Conservation (phyloP, 352 stramenopile species). For the Phytophthora cactorum region DNA sequence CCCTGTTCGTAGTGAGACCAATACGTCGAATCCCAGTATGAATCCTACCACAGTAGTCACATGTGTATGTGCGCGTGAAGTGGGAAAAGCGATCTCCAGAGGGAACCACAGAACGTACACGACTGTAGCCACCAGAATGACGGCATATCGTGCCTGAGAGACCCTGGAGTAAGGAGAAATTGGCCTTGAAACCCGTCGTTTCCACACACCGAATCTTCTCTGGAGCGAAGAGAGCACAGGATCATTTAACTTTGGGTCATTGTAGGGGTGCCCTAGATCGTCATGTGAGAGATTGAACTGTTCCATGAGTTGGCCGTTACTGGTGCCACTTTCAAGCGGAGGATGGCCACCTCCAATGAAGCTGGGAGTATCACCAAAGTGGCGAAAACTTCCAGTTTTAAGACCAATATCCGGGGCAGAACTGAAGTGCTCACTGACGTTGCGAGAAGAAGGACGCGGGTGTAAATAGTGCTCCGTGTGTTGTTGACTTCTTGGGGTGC, state of each 20-base stretch:
- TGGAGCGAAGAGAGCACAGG: background rate
- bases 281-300: constrained; percentile 16
- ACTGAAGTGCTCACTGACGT: constrained; percentile 17
- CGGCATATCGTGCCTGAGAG: constrained; percentile 28
- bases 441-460: constrained; percentile 9
- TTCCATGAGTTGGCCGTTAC: constrained; percentile 10
- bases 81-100: constrained; percentile 44
- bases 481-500: constrained; percentile 11
- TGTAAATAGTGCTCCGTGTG: constrained; percentile 9
- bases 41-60: constrained; percentile 11
- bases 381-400: constrained; percentile 12
- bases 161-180: constrained; percentile 45
- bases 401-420: constrained; percentile 5
- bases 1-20: constrained; percentile 43
- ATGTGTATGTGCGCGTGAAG: constrained; percentile 18
- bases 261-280: background rate
- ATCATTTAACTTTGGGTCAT: background rate
- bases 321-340: constrained; percentile 20
- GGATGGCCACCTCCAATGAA: constrained; percentile 2
- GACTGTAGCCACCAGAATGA: constrained; percentile 34
- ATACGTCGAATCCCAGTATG: constrained; percentile 30
- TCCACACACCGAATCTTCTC: constrained; percentile 1
- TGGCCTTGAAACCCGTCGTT: constrained; percentile 11
- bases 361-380: constrained; percentile 11
- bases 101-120: constrained; percentile 48